phyloP scores from a whole-genome alignment of 495 filamentous ascomycete genomes.

The Neurospora sp. region DNA sequence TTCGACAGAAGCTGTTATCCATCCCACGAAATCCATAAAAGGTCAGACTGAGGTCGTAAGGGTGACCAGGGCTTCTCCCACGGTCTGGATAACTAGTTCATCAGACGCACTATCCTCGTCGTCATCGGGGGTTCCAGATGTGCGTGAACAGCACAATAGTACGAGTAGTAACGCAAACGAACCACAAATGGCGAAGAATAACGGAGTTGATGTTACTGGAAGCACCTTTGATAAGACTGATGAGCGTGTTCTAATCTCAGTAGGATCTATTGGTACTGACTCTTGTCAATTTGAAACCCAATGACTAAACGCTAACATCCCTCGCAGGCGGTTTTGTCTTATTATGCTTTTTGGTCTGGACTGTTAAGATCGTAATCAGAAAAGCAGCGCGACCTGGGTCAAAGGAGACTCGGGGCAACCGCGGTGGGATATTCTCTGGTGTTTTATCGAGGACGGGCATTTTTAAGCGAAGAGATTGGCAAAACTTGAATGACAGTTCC shows the following conservation, averaged over 20 bases:
- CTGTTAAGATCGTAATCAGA: constrained; percentile 27
- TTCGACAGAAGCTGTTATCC: neutral
- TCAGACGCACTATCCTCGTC: neutral
- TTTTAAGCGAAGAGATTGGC: constrained; percentile 10
- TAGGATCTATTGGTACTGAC: constrained; percentile 36
- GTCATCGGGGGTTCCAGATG: neutral
- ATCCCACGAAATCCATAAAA: neutral
- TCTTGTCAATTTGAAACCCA: neutral
- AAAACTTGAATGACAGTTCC: constrained; percentile 9
- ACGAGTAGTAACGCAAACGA: neutral
- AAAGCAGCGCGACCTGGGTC: constrained; percentile 9
- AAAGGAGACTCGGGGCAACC: constrained; percentile 5
- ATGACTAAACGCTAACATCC: constrained; percentile 1
- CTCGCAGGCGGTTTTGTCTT: constrained; percentile 29
- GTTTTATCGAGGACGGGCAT: constrained; percentile 4
- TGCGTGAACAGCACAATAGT: neutral
- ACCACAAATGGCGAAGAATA: neutral
- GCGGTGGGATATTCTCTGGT: neutral
- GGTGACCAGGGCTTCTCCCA: neutral
- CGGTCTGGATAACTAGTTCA: neutral
- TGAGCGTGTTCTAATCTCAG: constrained; percentile 36
- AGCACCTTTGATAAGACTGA: constrained; percentile 23
- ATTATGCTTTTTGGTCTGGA: constrained; percentile 30
- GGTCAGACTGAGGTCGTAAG: neutral
- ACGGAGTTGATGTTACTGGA: constrained; percentile 1